These are phyloP conservation scores for Dillenia suffruticosa DNA, from an alignment of 164 flowering plant genomes.

Conservation along the genomic window DNA sequence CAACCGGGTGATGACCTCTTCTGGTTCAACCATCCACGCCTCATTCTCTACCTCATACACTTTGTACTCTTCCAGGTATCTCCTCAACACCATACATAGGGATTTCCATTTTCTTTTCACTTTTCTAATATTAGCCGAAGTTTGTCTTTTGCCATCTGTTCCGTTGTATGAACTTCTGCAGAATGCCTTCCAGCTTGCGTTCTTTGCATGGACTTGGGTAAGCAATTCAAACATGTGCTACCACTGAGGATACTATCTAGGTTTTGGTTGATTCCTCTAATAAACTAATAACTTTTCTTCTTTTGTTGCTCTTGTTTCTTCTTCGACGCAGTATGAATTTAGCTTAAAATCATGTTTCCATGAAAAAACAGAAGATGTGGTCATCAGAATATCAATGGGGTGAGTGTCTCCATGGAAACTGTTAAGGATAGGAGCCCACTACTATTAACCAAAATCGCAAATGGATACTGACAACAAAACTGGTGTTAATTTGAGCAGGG, in stretches of 20 bases:
- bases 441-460: too few species aligned
- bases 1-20: slow-evolving; percentile 37
- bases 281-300: not conserved
- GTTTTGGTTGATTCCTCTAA: not conserved
- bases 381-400: slow-evolving; percentile 4
- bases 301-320: not conserved
- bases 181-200: slow-evolving; percentile 42
- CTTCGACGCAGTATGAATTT: slow-evolving; percentile 39
- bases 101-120: not conserved
- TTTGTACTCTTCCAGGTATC: slow-evolving; percentile 47
- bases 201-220: slow-evolving; percentile 35
- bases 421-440: too few species aligned
- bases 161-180: slow-evolving; percentile 6
- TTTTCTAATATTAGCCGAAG: not conserved
- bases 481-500: slow-evolving; percentile 22
- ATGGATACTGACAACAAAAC: too few species aligned
- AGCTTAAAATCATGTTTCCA: slow-evolving; percentile 44
- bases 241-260: not conserved
- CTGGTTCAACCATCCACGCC: slow-evolving; percentile 43
- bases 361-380: slow-evolving; percentile 5
- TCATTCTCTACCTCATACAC: slow-evolving; percentile 40
- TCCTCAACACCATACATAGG: too few species aligned
- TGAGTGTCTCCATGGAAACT: not conserved
- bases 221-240: not conserved
- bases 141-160: not conserved